A percentile compares a stretch with the other conserved stretches of the same genome.
phyloP scores from a whole-genome alignment of 192 early-diverging fungal genomes.

The Phlyctochytrium arcticum region DNA sequence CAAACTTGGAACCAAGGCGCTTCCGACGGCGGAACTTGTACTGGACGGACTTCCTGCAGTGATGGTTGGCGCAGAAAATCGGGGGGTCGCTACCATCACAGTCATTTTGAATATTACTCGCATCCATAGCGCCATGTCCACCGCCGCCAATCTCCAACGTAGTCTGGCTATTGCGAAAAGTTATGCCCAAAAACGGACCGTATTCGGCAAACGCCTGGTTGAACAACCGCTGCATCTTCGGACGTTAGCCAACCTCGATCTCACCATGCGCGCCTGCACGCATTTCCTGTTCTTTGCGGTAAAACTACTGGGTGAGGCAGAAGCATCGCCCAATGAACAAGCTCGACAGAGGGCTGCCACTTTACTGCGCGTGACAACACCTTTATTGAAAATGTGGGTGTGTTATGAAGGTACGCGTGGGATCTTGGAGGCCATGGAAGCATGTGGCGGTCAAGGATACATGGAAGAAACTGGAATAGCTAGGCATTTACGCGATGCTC shows the following conservation, averaged over 20 bases:
- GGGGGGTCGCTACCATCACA: constrained; percentile 61
- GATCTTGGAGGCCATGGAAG: constrained; percentile 61
- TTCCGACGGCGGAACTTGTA: constrained; percentile 71
- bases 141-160: constrained; percentile 39
- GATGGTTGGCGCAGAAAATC: constrained; percentile 41
- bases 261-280: constrained; percentile 43
- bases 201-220: constrained; percentile 48
- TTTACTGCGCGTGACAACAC: constrained; percentile 64
- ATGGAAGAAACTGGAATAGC: constrained; percentile 70
- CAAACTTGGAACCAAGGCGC: constrained; percentile 65
- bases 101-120: constrained; percentile 70
- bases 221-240: constrained; percentile 58
- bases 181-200: constrained; percentile 57
- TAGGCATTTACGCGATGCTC: constrained; percentile 51
- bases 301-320: constrained; percentile 51
- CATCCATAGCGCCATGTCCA: constrained; percentile 51
- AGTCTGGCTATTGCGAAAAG: constrained; percentile 51
- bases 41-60: constrained; percentile 44
- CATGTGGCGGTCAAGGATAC: constrained; percentile 69
- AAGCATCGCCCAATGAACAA: constrained; percentile 28
- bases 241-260: constrained; percentile 57
- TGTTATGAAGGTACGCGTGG: constrained; percentile 43
- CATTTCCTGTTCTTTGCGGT: constrained; percentile 56
- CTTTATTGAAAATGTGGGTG: constrained; percentile 58
- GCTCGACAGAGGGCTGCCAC: constrained; percentile 7